These are phyloP conservation scores for Stygiomarasmius scandens DNA, from an alignment of 1,284 basidiomycete genomes.

Conservation along the genomic window DNA sequence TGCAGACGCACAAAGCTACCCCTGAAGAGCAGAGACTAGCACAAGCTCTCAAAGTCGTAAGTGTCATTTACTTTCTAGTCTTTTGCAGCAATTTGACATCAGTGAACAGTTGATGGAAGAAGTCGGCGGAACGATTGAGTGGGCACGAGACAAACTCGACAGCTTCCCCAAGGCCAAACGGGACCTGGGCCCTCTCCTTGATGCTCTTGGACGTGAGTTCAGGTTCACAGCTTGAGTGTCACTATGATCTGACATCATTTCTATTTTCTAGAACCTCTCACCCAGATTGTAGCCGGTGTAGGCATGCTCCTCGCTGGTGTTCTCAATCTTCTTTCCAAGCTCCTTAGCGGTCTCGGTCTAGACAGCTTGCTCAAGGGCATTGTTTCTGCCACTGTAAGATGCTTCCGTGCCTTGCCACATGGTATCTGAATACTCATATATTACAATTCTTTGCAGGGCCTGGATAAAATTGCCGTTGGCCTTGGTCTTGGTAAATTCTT, in stretches of 20 bases:
- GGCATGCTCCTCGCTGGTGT: slow-evolving; percentile 35
- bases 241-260: neutral
- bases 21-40: slow-evolving; percentile 42
- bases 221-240: no score
- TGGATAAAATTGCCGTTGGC: slow-evolving; percentile 11
- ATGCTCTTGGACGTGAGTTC: slow-evolving; percentile 33
- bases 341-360: slow-evolving; percentile 35
- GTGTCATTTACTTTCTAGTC: slow-evolving; percentile 4
- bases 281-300: slow-evolving; percentile 41
- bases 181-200: slow-evolving; percentile 38
- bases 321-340: slow-evolving; percentile 33
- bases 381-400: slow-evolving; percentile 1
- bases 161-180: slow-evolving; percentile 39
- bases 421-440: neutral
- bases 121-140: slow-evolving; percentile 40
- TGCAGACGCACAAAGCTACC: slow-evolving; percentile 36
- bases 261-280: slow-evolving; percentile 29
- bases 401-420: neutral
- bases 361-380: slow-evolving; percentile 35
- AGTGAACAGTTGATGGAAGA: slow-evolving; percentile 34
- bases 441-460: slow-evolving; percentile 2
- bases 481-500: slow-evolving; percentile 10
- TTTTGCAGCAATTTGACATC: neutral
- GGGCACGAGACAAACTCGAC: slow-evolving; percentile 38
- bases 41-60: slow-evolving; percentile 37